Evolutionary conservation across 2,329 filamentous ascomycete genomes (phyloP).

Genomic region (Monosporascus sp.): DNA sequence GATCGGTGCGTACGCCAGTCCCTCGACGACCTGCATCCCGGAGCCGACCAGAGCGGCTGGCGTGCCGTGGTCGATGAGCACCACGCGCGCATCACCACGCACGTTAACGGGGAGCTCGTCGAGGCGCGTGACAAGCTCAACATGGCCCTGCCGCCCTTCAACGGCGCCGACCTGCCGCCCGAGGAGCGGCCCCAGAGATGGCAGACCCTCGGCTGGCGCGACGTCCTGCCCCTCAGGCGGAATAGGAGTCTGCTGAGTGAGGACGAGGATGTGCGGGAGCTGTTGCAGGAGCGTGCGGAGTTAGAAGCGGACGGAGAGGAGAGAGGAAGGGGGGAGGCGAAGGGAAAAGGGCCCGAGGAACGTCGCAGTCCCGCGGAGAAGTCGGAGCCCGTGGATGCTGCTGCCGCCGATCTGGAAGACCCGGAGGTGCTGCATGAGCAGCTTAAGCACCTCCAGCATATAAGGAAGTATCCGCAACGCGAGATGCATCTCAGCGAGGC

Average conservation of each 20-base stretch:
- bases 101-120: not conserved
- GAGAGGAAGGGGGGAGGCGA: not conserved
- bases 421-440: not conserved
- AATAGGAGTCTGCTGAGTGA: not conserved
- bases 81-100: not conserved
- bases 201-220: not conserved
- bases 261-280: not conserved
- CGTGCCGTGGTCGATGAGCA: not conserved
- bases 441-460: not conserved
- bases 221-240: not conserved
- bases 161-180: not conserved
- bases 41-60: not conserved
- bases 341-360: not conserved
- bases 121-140: not conserved
- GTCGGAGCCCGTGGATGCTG: no score
- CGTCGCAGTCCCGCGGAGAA: no score
- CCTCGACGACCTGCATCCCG: not conserved
- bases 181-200: not conserved
- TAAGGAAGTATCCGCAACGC: not conserved
- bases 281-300: not conserved
- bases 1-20: constrained; percentile 13
- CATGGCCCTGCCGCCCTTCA: not conserved
- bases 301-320: not conserved
- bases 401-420: not conserved
- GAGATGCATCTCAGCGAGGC: not conserved